These are phyloP conservation scores for Colletotrichum cuscutae DNA, from an alignment of 2,329 filamentous ascomycete genomes.

Conservation along the genomic window DNA sequence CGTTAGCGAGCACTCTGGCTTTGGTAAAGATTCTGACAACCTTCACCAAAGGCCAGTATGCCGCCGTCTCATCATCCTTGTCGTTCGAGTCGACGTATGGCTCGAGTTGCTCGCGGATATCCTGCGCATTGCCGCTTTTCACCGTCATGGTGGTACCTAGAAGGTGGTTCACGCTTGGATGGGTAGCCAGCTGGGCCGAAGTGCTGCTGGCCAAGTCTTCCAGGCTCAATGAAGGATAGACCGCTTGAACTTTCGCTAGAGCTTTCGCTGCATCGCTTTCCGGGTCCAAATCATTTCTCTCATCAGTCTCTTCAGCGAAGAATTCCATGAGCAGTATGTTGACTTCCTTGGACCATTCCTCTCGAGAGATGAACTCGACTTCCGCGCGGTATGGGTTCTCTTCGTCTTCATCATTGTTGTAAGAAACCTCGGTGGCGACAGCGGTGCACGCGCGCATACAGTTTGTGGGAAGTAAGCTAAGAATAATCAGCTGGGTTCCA, in stretches of 20 bases:
- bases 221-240: constrained; percentile 48
- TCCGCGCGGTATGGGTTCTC: constrained; percentile 59
- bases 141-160: background rate
- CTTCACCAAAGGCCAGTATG: constrained; percentile 56
- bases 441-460: constrained; percentile 72
- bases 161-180: background rate
- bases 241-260: constrained; percentile 55
- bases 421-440: constrained; percentile 69
- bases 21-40: constrained; percentile 10
- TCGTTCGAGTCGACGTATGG: constrained; percentile 5
- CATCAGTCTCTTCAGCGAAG: constrained; percentile 46
- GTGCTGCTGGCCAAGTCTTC: background rate
- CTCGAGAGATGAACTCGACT: constrained; percentile 64
- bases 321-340: constrained; percentile 59
- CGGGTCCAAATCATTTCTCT: background rate
- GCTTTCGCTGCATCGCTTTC: constrained; percentile 49
- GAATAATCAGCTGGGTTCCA: background rate
- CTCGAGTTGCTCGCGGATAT: background rate
- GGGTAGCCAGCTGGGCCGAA: background rate
- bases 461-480: constrained; percentile 51
- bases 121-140: background rate
- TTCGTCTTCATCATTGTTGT: constrained; percentile 57
- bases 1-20: background rate
- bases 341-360: constrained; percentile 65
- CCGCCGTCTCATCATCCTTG: background rate